Base-by-base conservation (phyloP, 495 filamentous ascomycete species). In the Aspergillus homomorphus region DNA sequence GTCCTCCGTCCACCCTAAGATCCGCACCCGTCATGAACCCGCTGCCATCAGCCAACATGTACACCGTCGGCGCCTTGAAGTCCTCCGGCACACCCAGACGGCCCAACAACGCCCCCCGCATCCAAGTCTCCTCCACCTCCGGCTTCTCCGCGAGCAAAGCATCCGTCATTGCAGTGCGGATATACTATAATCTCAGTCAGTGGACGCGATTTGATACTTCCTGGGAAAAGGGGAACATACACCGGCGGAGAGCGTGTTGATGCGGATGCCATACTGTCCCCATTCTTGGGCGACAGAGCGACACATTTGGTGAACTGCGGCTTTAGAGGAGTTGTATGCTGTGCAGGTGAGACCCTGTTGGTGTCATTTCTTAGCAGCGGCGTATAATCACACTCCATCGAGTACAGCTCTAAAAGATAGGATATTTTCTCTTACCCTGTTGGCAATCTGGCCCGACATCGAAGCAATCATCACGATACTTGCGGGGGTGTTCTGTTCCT, bases 361-460 rank as follows among this genome's bases (percentile, higher is more conserved):
- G 10, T 15, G 1, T 19, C 45, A 19, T 3, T 12, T 38, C 2
- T 50, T 50, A 50, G 46, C 19, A n/a, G n/a, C n/a, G n/a, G n/a
- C n/a, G n/a, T n/a, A n/a, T n/a, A n/a, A n/a, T n/a, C n/a, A n/a
- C n/a, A n/a, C n/a, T n/a, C n/a, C n/a, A n/a, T n/a, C n/a, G n/a
- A n/a, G n/a, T n/a, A n/a, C n/a, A n/a, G n/a, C n/a, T n/a, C n/a
- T n/a, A n/a, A n/a, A n/a, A n/a, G n/a, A n/a, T n/a, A n/a, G n/a
- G n/a, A n/a, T n/a, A n/a, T n/a, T n/a, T 15, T 24, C 12, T 61
- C 67, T 20, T 68, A 74, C 77, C 20, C 74, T 53, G 65, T 92
- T 92, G 14, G 88, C 89, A 53, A 92, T 76, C n/a, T 82, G 87
- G 15, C 87, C 89, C 60, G 84, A 87, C 89, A 92, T 92, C 45